Evolutionary conservation across 768 basidiomycete genomes (phyloP).

Genomic region (Lyophyllum semitale): DNA sequence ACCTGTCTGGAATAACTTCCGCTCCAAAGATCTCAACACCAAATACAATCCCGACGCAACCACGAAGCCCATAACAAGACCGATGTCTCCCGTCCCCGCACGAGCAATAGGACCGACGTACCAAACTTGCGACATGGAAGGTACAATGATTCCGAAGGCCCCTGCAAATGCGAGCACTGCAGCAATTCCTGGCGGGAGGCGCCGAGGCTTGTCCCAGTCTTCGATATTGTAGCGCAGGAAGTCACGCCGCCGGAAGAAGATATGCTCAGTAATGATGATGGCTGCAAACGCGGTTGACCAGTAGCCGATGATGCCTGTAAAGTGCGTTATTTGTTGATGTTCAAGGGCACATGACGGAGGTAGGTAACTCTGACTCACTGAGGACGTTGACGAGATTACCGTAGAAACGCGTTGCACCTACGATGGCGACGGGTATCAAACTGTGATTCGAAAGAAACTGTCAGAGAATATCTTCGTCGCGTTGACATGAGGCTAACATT

Average conservation of each 20-base stretch:
- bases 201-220: constrained; percentile 54
- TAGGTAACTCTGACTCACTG: constrained; percentile 36
- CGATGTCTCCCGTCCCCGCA: constrained; percentile 66
- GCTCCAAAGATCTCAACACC: constrained; percentile 12
- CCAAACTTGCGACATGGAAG: constrained; percentile 73
- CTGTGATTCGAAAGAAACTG: constrained; percentile 30
- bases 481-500: constrained; percentile 50
- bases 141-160: constrained; percentile 58
- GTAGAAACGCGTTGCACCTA: constrained; percentile 71
- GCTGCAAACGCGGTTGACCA: constrained; percentile 60
- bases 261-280: constrained; percentile 66
- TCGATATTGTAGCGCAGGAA: constrained; percentile 49
- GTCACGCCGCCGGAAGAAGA: constrained; percentile 56
- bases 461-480: neutral
- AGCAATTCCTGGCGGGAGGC: constrained; percentile 64
- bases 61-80: constrained; percentile 61
- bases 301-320: constrained; percentile 50
- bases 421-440: constrained; percentile 64
- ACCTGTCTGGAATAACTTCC: neutral
- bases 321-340: neutral
- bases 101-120: constrained; percentile 69
- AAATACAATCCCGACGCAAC: constrained; percentile 48
- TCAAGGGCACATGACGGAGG: neutral
- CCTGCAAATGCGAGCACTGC: constrained; percentile 53
- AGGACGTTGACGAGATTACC: constrained; percentile 63